Percentiles rank a stretch among this genome's conserved stretches.
Conservation (phyloP, 1,139 yeast species). For the Pichia sp. region DNA sequence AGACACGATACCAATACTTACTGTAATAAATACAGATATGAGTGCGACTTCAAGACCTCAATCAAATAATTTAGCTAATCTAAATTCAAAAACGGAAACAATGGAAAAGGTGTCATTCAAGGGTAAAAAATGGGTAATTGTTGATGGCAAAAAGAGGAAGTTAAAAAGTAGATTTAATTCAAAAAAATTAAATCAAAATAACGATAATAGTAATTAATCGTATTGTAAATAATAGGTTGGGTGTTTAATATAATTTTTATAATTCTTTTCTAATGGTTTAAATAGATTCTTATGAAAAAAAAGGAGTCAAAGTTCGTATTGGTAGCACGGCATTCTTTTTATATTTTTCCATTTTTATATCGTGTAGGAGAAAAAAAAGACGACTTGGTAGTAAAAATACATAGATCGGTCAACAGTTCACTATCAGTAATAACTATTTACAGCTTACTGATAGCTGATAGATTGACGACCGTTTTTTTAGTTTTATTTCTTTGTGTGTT, state of each 20-base stretch:
- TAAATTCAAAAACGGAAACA: background rate
- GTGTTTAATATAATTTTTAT: background rate
- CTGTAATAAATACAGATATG: background rate
- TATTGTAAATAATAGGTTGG: background rate
- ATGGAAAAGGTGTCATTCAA: background rate
- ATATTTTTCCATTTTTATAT: too few species aligned
- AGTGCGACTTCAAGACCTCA: background rate
- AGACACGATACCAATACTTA: background rate
- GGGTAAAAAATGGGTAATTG: conserved; percentile 8
- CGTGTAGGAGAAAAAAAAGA: too few species aligned
- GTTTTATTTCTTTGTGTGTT: too few species aligned
- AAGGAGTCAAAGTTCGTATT: too few species aligned
- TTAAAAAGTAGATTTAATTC: conserved; percentile 14
- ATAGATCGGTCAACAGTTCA: too few species aligned
- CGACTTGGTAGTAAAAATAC: too few species aligned
- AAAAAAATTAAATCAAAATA: background rate
- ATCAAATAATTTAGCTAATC: background rate
- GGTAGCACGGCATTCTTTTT: background rate
- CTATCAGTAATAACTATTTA: too few species aligned
- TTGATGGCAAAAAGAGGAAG: conserved; percentile 14
- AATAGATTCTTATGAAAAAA: background rate
- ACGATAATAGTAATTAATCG: background rate
- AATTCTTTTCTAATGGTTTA: background rate
- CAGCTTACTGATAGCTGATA: too few species aligned
- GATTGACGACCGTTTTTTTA: too few species aligned